Conservation (phyloP, 768 basidiomycete species). For the Strobilomyces echinocephalus region DNA sequence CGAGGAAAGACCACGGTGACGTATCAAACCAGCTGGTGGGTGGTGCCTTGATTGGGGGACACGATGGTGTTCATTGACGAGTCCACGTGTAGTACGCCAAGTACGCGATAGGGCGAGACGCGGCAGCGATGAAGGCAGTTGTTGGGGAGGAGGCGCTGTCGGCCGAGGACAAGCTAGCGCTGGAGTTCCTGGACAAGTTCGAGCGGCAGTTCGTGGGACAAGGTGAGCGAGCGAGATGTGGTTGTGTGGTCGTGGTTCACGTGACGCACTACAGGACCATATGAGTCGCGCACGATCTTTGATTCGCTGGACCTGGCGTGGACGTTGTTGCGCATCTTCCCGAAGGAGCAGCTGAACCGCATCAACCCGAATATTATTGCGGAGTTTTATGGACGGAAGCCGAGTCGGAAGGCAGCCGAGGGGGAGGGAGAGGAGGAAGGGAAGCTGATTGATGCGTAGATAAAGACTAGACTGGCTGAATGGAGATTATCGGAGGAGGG, state of each 20-base stretch:
- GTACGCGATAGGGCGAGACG: constrained; percentile 96
- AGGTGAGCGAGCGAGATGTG: constrained; percentile 43
- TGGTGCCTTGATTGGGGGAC: constrained; percentile 26
- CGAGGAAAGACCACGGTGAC: constrained; percentile 97
- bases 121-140: constrained; percentile 98
- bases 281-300: constrained; percentile 94
- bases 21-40: constrained; percentile 96
- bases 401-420: constrained; percentile 55
- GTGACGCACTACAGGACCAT: constrained; percentile 56
- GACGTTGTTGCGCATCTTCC: constrained; percentile 96
- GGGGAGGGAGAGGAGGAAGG: constrained; percentile 33
- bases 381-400: constrained; percentile 88
- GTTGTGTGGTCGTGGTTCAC: constrained; percentile 1
- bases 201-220: constrained; percentile 97
- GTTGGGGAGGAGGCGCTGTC: constrained; percentile 98
- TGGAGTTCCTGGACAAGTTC: constrained; percentile 98
- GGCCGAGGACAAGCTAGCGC: constrained; percentile 89
- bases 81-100: constrained; percentile 74
- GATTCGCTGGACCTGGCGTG: constrained; percentile 97
- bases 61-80: constrained; percentile 12
- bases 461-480: constrained; percentile 6
- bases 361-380: constrained; percentile 95
- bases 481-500: not conserved
- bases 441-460: constrained; percentile 63
- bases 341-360: constrained; percentile 96